A percentile compares a stretch with the other conserved stretches of the same genome.
Conservation (phyloP, 768 basidiomycete genomes). For the Cystofilobasidium capitatum region DNA sequence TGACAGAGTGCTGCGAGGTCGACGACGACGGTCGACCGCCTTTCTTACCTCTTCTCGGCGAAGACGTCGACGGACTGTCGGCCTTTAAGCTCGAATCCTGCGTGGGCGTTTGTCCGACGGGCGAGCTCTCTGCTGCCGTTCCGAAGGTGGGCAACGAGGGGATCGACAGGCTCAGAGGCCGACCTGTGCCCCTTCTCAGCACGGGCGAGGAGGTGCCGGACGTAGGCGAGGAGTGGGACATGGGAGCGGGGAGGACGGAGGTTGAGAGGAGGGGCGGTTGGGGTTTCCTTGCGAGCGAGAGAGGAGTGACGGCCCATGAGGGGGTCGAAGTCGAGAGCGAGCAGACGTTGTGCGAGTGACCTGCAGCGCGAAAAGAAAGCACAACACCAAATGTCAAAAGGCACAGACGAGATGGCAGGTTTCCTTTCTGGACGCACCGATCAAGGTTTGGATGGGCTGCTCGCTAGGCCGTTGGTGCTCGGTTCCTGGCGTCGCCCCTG, state of each 20-base stretch:
- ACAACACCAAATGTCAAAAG: not conserved
- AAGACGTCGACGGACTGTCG: not conserved
- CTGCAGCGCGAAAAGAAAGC: not conserved
- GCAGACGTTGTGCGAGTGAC: conserved; percentile 24
- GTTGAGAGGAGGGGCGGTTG: not conserved
- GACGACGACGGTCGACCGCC: not conserved
- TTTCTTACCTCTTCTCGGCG: not conserved
- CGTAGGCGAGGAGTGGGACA: no score
- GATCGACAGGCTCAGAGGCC: not conserved
- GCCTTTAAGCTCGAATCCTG: no score
- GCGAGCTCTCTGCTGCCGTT: no score
- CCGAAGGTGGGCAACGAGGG: not conserved
- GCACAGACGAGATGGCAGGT: no score
- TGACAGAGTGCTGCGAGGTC: not conserved
- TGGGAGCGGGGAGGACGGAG: no score
- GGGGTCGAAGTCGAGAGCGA: conserved; percentile 24
- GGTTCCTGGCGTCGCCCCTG: conserved; percentile 11
- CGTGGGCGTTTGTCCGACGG: no score
- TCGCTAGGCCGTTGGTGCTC: conserved; percentile 10
- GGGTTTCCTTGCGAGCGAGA: not conserved
- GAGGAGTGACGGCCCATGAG: not conserved
- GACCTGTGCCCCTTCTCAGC: not conserved
- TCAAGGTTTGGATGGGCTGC: conserved; percentile 9
- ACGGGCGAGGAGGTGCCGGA: not conserved
- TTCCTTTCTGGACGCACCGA: conserved; percentile 13